phyloP scores from a whole-genome alignment of 2,329 filamentous ascomycete genomes.

The Penicillium oxalicum region DNA sequence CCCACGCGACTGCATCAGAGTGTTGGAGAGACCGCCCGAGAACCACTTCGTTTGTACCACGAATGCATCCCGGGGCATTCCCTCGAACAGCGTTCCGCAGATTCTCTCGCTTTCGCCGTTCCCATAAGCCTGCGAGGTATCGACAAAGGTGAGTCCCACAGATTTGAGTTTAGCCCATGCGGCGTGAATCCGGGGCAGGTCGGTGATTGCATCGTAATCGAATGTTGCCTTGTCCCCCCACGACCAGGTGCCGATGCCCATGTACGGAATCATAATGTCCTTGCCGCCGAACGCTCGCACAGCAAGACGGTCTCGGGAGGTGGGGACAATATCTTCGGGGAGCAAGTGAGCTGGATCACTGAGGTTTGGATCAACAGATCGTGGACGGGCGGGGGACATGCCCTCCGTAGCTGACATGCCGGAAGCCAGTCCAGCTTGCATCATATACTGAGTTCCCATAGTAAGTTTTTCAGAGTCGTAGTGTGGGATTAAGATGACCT shows the following conservation, averaged over 20 bases:
- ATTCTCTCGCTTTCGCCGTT: conserved; percentile 40
- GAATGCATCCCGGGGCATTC: conserved; percentile 30
- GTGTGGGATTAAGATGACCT: not conserved
- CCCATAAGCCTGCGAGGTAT: conserved; percentile 43
- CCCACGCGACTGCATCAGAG: conserved; percentile 28
- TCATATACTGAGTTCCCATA: conserved; percentile 20
- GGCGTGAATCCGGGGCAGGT: conserved; percentile 30
- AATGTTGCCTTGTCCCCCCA: conserved; percentile 29
- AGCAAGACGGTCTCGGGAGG: conserved; percentile 17
- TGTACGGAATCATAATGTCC: conserved; percentile 23
- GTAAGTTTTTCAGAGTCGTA: not conserved
- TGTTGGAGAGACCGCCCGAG: conserved; percentile 25
- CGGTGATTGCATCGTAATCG: conserved; percentile 30
- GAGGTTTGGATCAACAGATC: conserved; percentile 15
- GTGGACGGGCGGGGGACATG: conserved; percentile 14
- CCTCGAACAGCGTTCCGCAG: conserved; percentile 36
- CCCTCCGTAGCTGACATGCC: conserved; percentile 23
- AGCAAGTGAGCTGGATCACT: conserved; percentile 21
- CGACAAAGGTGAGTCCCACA: conserved; percentile 39
- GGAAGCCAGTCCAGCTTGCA: conserved; percentile 18
- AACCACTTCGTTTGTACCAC: conserved; percentile 41
- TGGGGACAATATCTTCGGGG: conserved; percentile 14
- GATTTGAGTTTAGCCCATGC: conserved; percentile 37
- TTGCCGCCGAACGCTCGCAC: conserved; percentile 17
- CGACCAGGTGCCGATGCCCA: conserved; percentile 26